Conservation (phyloP, 495 filamentous ascomycete species). For the Penicillium pancosmium region DNA sequence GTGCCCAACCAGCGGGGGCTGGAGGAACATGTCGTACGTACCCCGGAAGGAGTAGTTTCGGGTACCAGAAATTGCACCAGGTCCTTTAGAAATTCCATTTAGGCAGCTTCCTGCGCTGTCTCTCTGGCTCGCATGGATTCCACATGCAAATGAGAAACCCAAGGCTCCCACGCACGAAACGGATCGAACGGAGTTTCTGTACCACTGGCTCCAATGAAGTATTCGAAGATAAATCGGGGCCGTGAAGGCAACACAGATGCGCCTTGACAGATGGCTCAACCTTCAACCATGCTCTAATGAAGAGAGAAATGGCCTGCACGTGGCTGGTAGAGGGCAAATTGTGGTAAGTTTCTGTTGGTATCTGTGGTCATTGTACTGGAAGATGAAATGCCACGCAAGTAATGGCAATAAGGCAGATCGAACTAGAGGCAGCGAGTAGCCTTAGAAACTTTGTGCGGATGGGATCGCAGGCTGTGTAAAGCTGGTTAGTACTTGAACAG, state of each 20-base stretch:
- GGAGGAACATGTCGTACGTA: slow-evolving; percentile 10
- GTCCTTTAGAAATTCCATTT: background rate
- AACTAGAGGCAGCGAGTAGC: slow-evolving; percentile 5
- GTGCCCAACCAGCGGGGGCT: slow-evolving; percentile 17
- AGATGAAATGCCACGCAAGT: slow-evolving; percentile 16
- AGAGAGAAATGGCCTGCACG: slow-evolving; percentile 9
- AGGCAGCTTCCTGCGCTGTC: background rate
- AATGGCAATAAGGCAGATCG: slow-evolving; percentile 2
- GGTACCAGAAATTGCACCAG: background rate
- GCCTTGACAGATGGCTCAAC: slow-evolving; percentile 6
- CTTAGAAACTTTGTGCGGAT: slow-evolving; percentile 45
- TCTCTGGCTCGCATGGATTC: slow-evolving; percentile 5
- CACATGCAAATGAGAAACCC: slow-evolving; percentile 1
- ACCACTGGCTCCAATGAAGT: slow-evolving; percentile 1
- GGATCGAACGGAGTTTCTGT: slow-evolving; percentile 1
- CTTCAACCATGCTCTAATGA: slow-evolving; percentile 10
- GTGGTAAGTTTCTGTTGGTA: slow-evolving; percentile 14
- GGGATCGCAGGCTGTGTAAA: slow-evolving; percentile 38
- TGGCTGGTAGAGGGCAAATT: slow-evolving; percentile 11
- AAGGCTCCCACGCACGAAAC: background rate
- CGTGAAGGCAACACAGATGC: background rate
- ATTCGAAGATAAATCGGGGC: background rate
- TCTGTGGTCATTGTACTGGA: slow-evolving; percentile 10
- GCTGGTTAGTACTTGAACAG: slow-evolving; percentile 17
- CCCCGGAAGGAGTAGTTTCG: background rate